Evolutionary conservation across 1,139 yeast species (phyloP).

Genomic region (Candida sp.): DNA sequence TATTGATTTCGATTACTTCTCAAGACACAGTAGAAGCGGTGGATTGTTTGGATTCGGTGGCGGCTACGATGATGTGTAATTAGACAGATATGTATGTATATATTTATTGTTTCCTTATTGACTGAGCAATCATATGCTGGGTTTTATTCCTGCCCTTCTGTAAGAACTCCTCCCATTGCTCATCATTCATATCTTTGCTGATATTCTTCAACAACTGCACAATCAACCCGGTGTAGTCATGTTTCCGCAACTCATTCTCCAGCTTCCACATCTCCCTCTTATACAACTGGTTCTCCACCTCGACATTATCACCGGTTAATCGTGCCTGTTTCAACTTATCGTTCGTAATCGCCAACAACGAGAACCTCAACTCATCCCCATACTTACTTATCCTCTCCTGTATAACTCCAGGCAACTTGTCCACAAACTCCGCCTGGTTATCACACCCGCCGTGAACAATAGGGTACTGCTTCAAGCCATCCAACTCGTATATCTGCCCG

Average conservation of each 20-base stretch:
- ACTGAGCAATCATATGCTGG: constrained; percentile 11
- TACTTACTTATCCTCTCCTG: constrained; percentile 50
- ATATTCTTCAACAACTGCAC: constrained; percentile 50
- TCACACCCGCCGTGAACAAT: constrained; percentile 54
- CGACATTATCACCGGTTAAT: constrained; percentile 39
- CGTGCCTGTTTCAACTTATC: constrained; percentile 48
- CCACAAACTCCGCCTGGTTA: constrained; percentile 44
- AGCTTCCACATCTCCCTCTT: constrained; percentile 43
- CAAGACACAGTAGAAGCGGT: constrained; percentile 75
- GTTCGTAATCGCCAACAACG: constrained; percentile 59
- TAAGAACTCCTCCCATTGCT: constrained; percentile 49
- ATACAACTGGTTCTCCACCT: constrained; percentile 28
- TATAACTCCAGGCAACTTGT: constrained; percentile 47
- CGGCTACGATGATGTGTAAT: constrained; percentile 24
- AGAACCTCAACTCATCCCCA: constrained; percentile 59
- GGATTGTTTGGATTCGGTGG: constrained; percentile 41
- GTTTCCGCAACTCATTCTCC: constrained; percentile 53
- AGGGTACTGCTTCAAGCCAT: constrained; percentile 66
- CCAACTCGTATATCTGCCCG: constrained; percentile 64
- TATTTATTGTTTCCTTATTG: constrained; percentile 8
- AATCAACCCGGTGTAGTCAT: constrained; percentile 59
- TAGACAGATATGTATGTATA: not conserved
- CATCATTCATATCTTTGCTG: constrained; percentile 36
- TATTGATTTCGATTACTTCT: constrained; percentile 94
- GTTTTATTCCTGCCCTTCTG: constrained; percentile 31